These are phyloP conservation scores for Lasiodiplodia theobromae DNA, from an alignment of 2,329 filamentous ascomycete genomes.

Conservation along the genomic window DNA sequence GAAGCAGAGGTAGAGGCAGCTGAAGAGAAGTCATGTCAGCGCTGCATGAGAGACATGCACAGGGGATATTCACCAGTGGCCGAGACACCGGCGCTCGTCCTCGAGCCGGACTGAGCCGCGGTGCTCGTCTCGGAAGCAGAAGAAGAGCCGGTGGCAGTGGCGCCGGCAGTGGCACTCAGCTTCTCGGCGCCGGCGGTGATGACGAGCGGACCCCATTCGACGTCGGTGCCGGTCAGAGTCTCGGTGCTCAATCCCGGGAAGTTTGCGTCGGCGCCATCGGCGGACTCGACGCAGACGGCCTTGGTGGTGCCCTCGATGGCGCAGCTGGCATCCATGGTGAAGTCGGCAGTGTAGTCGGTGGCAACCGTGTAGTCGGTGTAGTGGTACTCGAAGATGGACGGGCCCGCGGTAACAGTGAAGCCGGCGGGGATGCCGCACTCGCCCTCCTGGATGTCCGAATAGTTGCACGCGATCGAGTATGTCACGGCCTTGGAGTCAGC, in stretches of 20 bases:
- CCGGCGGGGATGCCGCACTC: conserved; percentile 27
- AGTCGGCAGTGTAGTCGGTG: conserved; percentile 27
- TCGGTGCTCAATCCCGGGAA: conserved; percentile 36
- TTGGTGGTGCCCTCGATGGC: conserved; percentile 28
- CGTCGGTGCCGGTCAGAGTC: conserved; percentile 30
- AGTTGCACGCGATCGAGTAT: conserved; percentile 31
- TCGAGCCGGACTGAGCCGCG: conserved; percentile 11
- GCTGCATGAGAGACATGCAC: background rate
- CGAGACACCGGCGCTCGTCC: conserved; percentile 1
- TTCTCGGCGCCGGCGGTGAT: conserved; percentile 32
- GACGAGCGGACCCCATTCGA: conserved; percentile 26
- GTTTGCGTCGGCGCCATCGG: conserved; percentile 38
- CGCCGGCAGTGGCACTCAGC: conserved; percentile 19
- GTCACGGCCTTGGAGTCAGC: conserved; percentile 30
- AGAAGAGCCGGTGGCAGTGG: background rate
- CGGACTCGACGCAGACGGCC: conserved; percentile 37
- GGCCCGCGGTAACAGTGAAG: background rate
- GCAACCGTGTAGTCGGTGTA: conserved; percentile 29
- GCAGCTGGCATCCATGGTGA: conserved; percentile 37
- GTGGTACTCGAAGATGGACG: background rate
- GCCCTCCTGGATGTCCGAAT: conserved; percentile 29
- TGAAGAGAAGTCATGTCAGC: background rate
- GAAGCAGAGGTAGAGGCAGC: conserved; percentile 1
- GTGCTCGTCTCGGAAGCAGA: conserved; percentile 2
- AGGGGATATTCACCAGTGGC: background rate